A percentile compares a stretch with the other conserved stretches of the same genome.
phyloP scores from a whole-genome alignment of 345 rosid species.

The Excoecaria agallocha region DNA sequence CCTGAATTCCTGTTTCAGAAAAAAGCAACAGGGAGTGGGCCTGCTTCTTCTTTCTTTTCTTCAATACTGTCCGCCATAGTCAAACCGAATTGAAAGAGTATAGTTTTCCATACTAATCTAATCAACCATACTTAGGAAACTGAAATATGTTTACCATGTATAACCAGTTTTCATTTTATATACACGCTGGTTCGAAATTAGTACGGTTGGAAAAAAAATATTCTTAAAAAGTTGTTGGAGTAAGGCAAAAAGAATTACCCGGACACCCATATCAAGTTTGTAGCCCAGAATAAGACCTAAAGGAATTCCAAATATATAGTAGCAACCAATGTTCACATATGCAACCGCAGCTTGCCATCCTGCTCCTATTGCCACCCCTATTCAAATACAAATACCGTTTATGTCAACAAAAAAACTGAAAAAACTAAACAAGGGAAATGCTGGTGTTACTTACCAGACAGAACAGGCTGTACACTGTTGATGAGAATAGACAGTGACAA shows the following conservation, averaged over 20 bases:
- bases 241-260: not conserved
- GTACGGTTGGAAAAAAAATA: no score
- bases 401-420: not conserved
- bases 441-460: slow-evolving; percentile 10
- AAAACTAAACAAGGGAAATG: not conserved
- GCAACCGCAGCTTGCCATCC: slow-evolving; percentile 26
- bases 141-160: no score
- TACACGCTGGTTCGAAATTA: no score
- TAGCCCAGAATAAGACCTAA: slow-evolving; percentile 19
- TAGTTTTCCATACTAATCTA: no score
- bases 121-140: no score
- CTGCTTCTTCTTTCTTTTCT: no score
- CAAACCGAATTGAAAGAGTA: no score
- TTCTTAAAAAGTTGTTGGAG: not conserved
- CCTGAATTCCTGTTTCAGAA: no score
- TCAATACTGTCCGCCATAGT: no score
- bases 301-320: slow-evolving; percentile 21
- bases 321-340: slow-evolving; percentile 17
- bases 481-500: slow-evolving; percentile 21
- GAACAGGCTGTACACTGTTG: slow-evolving; percentile 21
- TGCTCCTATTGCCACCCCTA: slow-evolving; percentile 25
- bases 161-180: no score
- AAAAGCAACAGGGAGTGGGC: no score
- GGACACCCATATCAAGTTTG: slow-evolving; percentile 2
- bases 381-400: not conserved